Percentiles rank a stretch among this genome's conserved stretches.
These are phyloP conservation scores for Solanum paucissectum DNA, from an alignment of 257 asterid genomes.

Conservation along the genomic window DNA sequence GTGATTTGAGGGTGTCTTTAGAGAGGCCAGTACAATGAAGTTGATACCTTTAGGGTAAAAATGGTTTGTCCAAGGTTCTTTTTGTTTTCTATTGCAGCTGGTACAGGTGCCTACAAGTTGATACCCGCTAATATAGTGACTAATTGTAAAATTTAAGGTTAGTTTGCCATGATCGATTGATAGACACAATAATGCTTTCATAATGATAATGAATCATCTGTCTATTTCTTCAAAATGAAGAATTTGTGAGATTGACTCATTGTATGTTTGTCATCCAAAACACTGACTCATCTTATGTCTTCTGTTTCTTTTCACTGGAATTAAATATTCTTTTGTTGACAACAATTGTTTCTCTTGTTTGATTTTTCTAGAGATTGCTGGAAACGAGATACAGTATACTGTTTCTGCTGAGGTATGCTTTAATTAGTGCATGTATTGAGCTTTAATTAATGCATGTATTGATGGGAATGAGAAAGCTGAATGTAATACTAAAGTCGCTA, in stretches of 20 bases:
- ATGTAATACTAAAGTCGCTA: neutral
- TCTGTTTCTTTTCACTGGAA: neutral
- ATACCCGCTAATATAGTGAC: neutral
- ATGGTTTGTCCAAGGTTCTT: neutral
- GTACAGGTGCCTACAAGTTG: neutral
- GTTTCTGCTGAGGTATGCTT: conserved; percentile 63
- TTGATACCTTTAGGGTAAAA: neutral
- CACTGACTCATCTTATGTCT: neutral
- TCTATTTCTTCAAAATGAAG: neutral
- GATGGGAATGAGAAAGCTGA: neutral
- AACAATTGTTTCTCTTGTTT: neutral
- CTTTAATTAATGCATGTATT: neutral
- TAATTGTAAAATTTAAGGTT: neutral
- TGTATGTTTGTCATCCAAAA: neutral
- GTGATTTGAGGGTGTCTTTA: neutral
- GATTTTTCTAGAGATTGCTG: conserved; percentile 40
- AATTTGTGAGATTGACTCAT: neutral
- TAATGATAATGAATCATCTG: neutral
- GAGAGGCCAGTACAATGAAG: neutral
- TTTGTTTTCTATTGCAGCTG: neutral
- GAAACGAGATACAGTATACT: conserved; percentile 40
- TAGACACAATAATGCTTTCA: neutral
- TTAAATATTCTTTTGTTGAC: conserved; percentile 3
- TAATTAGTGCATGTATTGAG: neutral
- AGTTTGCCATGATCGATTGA: neutral